Percentiles rank a stretch among this genome's conserved stretches.
Evolutionary conservation across 495 filamentous ascomycete genomes (phyloP).

Genomic region (Evernia prunastri): DNA sequence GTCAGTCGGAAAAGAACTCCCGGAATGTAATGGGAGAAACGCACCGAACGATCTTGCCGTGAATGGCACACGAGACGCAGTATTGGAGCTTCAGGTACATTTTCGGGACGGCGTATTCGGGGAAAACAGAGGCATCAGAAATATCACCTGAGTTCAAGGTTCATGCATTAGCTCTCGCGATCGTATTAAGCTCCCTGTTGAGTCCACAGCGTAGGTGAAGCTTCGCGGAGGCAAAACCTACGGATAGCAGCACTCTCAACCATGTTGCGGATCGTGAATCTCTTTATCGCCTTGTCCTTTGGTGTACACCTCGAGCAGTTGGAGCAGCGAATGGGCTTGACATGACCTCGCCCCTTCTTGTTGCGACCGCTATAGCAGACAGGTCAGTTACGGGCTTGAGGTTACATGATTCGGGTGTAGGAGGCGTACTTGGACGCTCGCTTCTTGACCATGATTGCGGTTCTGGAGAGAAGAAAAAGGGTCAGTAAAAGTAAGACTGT

Average conservation of each 20-base stretch:
- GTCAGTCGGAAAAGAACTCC: not conserved
- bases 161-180: not conserved
- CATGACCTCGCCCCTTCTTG: conserved; percentile 99
- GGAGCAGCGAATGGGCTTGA: conserved; percentile 99
- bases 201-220: not conserved
- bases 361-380: conserved; percentile 72
- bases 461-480: conserved; percentile 31
- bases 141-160: conserved; percentile 75
- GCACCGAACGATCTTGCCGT: conserved; percentile 99
- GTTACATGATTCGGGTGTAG: conserved; percentile 1
- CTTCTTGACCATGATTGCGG: conserved; percentile 99
- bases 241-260: conserved; percentile 99
- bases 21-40: conserved; percentile 30
- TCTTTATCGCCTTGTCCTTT: conserved; percentile 99
- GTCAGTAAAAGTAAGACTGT: not conserved
- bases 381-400: conserved; percentile 26
- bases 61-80: conserved; percentile 99
- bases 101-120: conserved; percentile 98
- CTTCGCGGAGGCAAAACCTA: conserved; percentile 55
- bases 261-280: conserved; percentile 99
- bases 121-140: conserved; percentile 97
- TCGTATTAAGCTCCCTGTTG: not conserved
- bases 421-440: conserved; percentile 85
- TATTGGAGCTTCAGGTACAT: conserved; percentile 99
- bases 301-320: conserved; percentile 99